Evolutionary conservation across 2,329 filamentous ascomycete species (phyloP).

Genomic region (Ophiocordyceps camponoti-saundersi): DNA sequence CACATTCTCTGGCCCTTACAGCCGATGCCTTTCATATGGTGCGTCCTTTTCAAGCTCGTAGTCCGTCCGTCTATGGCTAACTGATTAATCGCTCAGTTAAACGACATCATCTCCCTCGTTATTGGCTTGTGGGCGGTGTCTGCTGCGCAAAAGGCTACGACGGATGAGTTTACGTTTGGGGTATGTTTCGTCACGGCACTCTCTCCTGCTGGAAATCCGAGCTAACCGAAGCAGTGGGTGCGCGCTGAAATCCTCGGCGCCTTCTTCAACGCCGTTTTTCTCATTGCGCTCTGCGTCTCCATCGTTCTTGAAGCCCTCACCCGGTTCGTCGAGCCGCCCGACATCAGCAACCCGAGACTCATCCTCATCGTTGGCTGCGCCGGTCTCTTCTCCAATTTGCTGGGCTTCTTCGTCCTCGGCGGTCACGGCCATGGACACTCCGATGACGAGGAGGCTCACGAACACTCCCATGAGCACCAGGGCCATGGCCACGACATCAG

Average conservation of each 20-base stretch:
- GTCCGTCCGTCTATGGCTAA: too few relatives aligned
- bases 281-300: slow-evolving; percentile 88
- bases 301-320: slow-evolving; percentile 93
- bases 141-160: slow-evolving; percentile 68
- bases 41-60: slow-evolving; percentile 11
- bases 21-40: slow-evolving; percentile 99
- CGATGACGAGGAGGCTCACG: slow-evolving; percentile 25
- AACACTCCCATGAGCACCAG: slow-evolving; percentile 17
- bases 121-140: slow-evolving; percentile 94
- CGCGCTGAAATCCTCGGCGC: slow-evolving; percentile 93
- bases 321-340: slow-evolving; percentile 78
- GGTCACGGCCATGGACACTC: slow-evolving; percentile 77
- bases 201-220: not conserved
- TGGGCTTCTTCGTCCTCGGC: slow-evolving; percentile 81
- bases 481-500: slow-evolving; percentile 21
- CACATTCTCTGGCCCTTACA: slow-evolving; percentile 82
- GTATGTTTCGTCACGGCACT: slow-evolving; percentile 29
- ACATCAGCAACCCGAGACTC: slow-evolving; percentile 68
- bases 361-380: slow-evolving; percentile 80
- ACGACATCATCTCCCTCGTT: slow-evolving; percentile 87
- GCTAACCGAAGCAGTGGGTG: slow-evolving; percentile 52
- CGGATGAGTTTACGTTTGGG: slow-evolving; percentile 89
- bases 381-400: slow-evolving; percentile 73
- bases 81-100: slow-evolving; percentile 40
- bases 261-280: slow-evolving; percentile 91